Evolutionary conservation across 129 eudicot species (phyloP).

Genomic region (Deinandra increscens): DNA sequence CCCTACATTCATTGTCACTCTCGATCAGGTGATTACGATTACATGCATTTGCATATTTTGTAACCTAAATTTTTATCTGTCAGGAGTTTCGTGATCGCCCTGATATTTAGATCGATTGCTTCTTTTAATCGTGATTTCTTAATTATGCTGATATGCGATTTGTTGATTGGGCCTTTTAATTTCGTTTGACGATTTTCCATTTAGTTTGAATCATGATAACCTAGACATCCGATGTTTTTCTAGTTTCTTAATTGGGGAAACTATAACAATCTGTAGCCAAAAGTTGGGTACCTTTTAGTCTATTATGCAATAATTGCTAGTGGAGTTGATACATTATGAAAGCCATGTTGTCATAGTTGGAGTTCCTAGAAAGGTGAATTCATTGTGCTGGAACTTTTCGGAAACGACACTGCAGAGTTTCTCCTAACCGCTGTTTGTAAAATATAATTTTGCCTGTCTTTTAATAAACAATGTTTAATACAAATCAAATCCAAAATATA

Average conservation of each 20-base stretch:
- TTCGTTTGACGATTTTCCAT: no score
- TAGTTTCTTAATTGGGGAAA: background rate
- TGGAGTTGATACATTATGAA: slow-evolving; percentile 4
- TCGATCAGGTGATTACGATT: slow-evolving; percentile 7
- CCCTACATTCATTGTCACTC: background rate
- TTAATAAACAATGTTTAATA: slow-evolving; percentile 24
- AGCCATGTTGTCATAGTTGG: slow-evolving; percentile 57
- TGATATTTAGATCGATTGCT: background rate
- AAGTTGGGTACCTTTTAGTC: background rate
- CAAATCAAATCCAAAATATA: slow-evolving; percentile 22
- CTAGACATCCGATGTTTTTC: no score
- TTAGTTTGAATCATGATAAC: no score
- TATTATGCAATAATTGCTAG: background rate
- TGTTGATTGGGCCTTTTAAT: no score
- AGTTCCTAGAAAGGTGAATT: slow-evolving; percentile 58
- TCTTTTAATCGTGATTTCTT: no score
- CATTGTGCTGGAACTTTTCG: slow-evolving; percentile 63
- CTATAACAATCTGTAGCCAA: background rate
- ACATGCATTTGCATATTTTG: background rate
- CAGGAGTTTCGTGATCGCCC: background rate
- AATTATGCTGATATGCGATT: no score
- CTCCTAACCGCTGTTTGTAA: slow-evolving; percentile 53
- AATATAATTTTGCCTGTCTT: slow-evolving; percentile 16
- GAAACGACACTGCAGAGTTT: background rate
- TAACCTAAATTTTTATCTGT: background rate